Evolutionary conservation across 2,329 filamentous ascomycete species (phyloP).

Genomic region (Curvularia hawaiiensis): DNA sequence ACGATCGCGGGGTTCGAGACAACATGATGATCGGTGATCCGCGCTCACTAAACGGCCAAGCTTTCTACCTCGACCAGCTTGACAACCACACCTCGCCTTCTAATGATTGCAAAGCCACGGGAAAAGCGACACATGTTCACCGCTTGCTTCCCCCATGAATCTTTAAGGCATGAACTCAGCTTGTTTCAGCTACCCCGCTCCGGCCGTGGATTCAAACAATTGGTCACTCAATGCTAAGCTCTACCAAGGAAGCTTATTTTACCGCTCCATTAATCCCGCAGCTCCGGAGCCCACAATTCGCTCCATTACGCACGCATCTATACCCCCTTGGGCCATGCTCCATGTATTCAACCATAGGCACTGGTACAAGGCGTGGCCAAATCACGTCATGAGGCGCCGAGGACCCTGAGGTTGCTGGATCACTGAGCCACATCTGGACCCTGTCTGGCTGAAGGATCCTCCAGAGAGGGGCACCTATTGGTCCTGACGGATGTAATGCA

Average conservation of each 20-base stretch:
- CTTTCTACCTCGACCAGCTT: conserved; percentile 1
- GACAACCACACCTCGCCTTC: not conserved
- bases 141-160: not conserved
- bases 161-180: not conserved
- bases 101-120: no score
- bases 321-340: conserved; percentile 19
- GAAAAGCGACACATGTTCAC: not conserved
- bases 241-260: conserved; percentile 38
- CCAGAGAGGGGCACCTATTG: conserved; percentile 31
- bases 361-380: conserved; percentile 17
- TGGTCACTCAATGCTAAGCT: conserved; percentile 27
- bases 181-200: not conserved
- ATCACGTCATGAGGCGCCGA: conserved; percentile 8
- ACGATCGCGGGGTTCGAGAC: not conserved
- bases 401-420: conserved; percentile 10
- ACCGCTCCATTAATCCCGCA: conserved; percentile 9
- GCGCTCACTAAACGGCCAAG: conserved; percentile 25
- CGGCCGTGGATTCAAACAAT: not conserved
- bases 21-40: conserved; percentile 16
- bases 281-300: conserved; percentile 11
- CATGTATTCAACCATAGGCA: conserved; percentile 15
- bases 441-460: conserved; percentile 26
- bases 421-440: conserved; percentile 31
- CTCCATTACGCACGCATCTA: conserved; percentile 36
- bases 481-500: conserved; percentile 14